A percentile compares a stretch with the other conserved stretches of the same genome.
These are phyloP conservation scores for Hibiscus trionum DNA, from an alignment of 345 rosid species.

Conservation along the genomic window DNA sequence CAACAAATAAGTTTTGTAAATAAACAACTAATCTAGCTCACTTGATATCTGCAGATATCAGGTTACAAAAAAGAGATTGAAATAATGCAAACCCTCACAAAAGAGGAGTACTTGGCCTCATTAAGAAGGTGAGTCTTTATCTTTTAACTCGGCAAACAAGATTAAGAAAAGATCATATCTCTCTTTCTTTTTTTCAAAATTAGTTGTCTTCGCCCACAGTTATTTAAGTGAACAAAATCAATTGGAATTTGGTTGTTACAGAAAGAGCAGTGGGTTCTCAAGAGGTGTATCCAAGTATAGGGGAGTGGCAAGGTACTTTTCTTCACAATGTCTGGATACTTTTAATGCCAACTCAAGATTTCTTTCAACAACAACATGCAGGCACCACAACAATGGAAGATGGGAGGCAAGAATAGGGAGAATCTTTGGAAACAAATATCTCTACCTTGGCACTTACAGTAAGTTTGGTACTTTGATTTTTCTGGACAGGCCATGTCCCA, in stretches of 20 bases:
- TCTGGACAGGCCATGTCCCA: too few relatives aligned
- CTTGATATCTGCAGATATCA: conserved; percentile 25
- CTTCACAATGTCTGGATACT: not conserved
- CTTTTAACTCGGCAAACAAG: too few relatives aligned
- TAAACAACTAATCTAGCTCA: not conserved
- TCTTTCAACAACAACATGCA: conserved; percentile 17
- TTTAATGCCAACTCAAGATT: not conserved
- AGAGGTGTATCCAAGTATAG: conserved; percentile 66
- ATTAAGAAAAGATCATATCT: too few relatives aligned
- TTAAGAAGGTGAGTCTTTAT: conserved; percentile 42
- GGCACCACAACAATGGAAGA: conserved; percentile 68
- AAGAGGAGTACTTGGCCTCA: conserved; percentile 60
- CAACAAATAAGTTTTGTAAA: not conserved
- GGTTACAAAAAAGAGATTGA: conserved; percentile 51
- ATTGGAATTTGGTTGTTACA: conserved; percentile 12
- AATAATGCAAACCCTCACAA: conserved; percentile 50
- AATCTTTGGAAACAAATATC: conserved; percentile 65
- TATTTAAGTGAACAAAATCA: not conserved
- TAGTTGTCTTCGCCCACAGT: not conserved
- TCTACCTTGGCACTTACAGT: conserved; percentile 71
- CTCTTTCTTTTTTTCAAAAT: not conserved
- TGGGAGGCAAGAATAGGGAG: conserved; percentile 78
- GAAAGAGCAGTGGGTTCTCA: conserved; percentile 69
- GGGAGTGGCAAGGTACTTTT: conserved; percentile 57
- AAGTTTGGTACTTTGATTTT: conserved; percentile 9